Conservation (phyloP, 768 basidiomycete genomes). For the Austroboletus festivus region DNA sequence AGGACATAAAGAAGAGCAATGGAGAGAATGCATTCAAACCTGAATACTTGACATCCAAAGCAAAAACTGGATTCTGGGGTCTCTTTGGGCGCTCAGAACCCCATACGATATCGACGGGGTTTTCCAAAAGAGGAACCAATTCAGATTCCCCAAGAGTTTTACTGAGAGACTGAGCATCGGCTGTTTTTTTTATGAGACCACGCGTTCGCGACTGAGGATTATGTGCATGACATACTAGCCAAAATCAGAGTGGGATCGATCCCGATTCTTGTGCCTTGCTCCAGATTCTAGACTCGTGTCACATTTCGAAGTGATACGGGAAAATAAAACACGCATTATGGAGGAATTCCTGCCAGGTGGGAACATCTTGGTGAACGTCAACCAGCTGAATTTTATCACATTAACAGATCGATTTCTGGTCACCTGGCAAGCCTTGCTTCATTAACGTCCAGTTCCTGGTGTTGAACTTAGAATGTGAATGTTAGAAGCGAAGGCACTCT, state of each 20-base stretch:
- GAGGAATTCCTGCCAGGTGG: slow-evolving; percentile 87
- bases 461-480: slow-evolving; percentile 1
- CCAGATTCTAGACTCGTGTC: slow-evolving; percentile 49
- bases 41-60: slow-evolving; percentile 71
- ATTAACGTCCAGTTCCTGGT: slow-evolving; percentile 87
- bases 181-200: slow-evolving; percentile 31
- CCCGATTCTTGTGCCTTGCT: slow-evolving; percentile 63
- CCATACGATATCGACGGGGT: slow-evolving; percentile 84
- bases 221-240: slow-evolving; percentile 42
- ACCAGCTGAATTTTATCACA: slow-evolving; percentile 5
- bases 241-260: slow-evolving; percentile 78
- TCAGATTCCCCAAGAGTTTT: slow-evolving; percentile 59
- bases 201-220: slow-evolving; percentile 10
- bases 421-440: slow-evolving; percentile 86
- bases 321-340: slow-evolving; percentile 47
- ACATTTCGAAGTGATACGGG: background rate
- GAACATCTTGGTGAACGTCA: slow-evolving; percentile 56
- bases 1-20: background rate
- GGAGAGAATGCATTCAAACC: slow-evolving; percentile 37
- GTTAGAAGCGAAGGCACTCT: background rate
- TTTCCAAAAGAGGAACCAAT: slow-evolving; percentile 63
- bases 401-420: background rate
- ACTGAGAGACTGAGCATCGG: slow-evolving; percentile 60
- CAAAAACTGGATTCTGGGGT: slow-evolving; percentile 64
- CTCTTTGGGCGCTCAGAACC: slow-evolving; percentile 58